These are phyloP conservation scores for Haematococcus lacustris DNA, from an alignment of 139 green algal species.

Conservation along the genomic window DNA sequence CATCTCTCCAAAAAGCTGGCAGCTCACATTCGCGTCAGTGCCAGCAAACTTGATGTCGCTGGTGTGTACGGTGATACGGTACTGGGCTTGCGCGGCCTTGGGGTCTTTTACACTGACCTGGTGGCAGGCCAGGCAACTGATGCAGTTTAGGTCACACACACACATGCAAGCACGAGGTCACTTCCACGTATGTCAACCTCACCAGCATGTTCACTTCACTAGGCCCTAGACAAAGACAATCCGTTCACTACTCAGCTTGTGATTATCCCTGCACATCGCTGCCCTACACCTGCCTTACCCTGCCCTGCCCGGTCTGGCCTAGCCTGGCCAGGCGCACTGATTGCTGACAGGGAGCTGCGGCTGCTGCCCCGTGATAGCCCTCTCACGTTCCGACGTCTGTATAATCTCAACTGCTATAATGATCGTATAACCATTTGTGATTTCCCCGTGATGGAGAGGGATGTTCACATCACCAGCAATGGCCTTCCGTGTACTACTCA, in stretches of 20 bases:
- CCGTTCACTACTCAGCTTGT: neutral
- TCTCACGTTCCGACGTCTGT: neutral
- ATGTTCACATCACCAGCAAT: too few species aligned
- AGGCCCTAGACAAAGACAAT: neutral
- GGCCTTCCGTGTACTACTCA: too few species aligned
- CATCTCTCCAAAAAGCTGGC: conserved; percentile 43
- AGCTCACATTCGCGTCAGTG: conserved; percentile 61
- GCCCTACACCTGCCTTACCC: neutral
- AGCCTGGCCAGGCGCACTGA: too few species aligned
- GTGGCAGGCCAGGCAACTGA: too few species aligned
- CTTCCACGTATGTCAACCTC: neutral
- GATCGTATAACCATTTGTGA: too few species aligned
- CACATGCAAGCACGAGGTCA: neutral
- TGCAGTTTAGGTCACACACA: neutral
- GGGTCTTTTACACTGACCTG: conserved; percentile 21
- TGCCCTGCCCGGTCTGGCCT: too few species aligned
- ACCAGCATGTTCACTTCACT: neutral
- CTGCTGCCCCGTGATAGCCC: neutral
- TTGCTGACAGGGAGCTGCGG: too few species aligned
- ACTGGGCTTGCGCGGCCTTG: conserved; percentile 21
- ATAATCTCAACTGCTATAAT: neutral
- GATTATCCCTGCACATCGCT: neutral
- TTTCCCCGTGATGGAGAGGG: too few species aligned
- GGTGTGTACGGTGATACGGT: conserved; percentile 42
- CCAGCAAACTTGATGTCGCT: conserved; percentile 46